A percentile compares a stretch with the other conserved stretches of the same genome.
These are phyloP conservation scores for Solanum virginianum DNA, from an alignment of 257 asterid species.

Conservation along the genomic window DNA sequence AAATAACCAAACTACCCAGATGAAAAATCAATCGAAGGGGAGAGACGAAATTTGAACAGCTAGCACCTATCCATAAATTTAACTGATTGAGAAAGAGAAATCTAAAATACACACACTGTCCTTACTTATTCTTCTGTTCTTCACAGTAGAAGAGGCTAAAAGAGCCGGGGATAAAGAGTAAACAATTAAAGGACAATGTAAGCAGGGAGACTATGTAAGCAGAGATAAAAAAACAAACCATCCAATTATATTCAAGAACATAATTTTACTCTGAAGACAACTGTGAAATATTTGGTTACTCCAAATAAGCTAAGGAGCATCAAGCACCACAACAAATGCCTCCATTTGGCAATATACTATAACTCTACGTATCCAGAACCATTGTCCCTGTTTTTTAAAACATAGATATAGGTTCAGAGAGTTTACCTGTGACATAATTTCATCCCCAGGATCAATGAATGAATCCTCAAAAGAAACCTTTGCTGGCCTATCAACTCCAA, in stretches of 20 bases:
- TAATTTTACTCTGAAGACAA: neutral
- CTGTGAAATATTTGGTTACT: neutral
- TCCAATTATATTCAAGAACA: neutral
- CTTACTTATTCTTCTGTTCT: neutral
- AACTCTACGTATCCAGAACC: neutral
- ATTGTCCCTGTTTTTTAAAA: neutral
- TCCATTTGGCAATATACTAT: neutral
- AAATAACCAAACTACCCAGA: neutral
- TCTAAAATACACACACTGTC: neutral
- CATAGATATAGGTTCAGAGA: conserved; percentile 5
- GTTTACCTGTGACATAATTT: conserved; percentile 96
- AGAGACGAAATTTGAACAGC: neutral
- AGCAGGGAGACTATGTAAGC: neutral
- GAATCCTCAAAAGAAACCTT: conserved; percentile 98
- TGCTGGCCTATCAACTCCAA: conserved; percentile 93
- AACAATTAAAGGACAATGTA: neutral
- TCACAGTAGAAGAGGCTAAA: neutral
- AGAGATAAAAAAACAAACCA: neutral
- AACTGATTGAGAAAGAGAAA: neutral
- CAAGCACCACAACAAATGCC: neutral
- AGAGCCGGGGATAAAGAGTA: neutral
- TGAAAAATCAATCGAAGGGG: neutral
- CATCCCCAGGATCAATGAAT: conserved; percentile 95
- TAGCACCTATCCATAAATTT: neutral
- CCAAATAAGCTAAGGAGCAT: neutral